Percentiles rank a stretch among this genome's conserved stretches.
phyloP scores from a whole-genome alignment of 305 asterid genomes.

The Fraxinus sp. region DNA sequence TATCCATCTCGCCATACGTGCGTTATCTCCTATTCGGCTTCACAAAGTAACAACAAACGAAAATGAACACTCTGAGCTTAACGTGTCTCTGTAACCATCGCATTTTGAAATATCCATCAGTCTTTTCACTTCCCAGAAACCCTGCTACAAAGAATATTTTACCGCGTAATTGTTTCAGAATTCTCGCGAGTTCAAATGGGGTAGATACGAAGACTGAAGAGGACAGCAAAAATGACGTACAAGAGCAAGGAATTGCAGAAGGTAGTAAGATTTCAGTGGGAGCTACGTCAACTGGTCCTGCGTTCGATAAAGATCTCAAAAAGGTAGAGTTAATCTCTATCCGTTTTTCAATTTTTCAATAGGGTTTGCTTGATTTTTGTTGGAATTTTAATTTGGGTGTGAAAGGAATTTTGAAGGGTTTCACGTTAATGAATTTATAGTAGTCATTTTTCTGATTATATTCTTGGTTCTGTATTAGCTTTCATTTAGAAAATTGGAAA shows the following conservation, averaged over 20 bases:
- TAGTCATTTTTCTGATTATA: not conserved
- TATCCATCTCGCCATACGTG: not conserved
- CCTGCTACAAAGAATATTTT: constrained; percentile 7
- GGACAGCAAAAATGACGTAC: constrained; percentile 17
- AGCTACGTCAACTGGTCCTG: constrained; percentile 21
- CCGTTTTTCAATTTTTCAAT: not conserved
- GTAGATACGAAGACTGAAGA: constrained; percentile 36
- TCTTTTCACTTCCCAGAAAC: constrained; percentile 19
- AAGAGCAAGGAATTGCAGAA: constrained; percentile 30
- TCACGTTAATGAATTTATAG: not conserved
- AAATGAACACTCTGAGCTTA: constrained; percentile 41
- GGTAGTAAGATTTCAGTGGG: constrained; percentile 30
- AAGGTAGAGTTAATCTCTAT: constrained; percentile 35
- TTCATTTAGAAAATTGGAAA: not conserved
- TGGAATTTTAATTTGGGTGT: not conserved
- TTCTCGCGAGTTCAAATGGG: constrained; percentile 54
- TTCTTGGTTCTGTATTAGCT: not conserved
- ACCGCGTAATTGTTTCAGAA: constrained; percentile 32
- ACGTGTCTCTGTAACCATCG: constrained; percentile 33
- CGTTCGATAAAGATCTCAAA: constrained; percentile 72
- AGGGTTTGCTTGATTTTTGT: not conserved
- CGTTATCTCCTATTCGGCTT: not conserved
- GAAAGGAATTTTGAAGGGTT: not conserved
- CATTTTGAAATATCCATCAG: constrained; percentile 23
- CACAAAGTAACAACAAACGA: constrained; percentile 19